Conservation (phyloP, 345 rosid species). For the Linum tenue region DNA sequence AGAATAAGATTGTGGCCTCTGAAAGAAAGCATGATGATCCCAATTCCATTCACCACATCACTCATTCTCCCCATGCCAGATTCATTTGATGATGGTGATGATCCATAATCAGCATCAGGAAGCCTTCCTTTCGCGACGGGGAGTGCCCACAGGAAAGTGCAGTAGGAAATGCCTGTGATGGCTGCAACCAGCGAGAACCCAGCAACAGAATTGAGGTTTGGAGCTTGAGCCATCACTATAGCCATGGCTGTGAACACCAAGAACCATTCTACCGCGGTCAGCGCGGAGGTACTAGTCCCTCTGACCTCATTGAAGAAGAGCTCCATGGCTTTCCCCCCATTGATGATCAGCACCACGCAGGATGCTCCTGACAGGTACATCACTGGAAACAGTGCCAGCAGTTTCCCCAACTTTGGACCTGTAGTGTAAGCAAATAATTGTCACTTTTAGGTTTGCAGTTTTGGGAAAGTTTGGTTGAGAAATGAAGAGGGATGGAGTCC, state of each 20-base stretch:
- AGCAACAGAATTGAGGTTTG: constrained; percentile 40
- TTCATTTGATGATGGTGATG: neutral
- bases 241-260: constrained; percentile 37
- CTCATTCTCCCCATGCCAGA: constrained; percentile 18
- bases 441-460: neutral
- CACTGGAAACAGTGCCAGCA: constrained; percentile 41
- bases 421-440: neutral
- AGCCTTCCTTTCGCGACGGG: constrained; percentile 23
- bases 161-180: constrained; percentile 25
- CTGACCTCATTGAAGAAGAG: constrained; percentile 19
- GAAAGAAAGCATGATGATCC: constrained; percentile 34
- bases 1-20: constrained; percentile 59
- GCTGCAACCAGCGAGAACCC: constrained; percentile 33
- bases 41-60: constrained; percentile 30
- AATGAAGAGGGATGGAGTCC: neutral
- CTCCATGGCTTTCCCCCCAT: constrained; percentile 29
- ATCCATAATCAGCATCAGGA: constrained; percentile 14
- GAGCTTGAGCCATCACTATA: constrained; percentile 30
- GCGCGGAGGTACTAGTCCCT: constrained; percentile 2
- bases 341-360: constrained; percentile 37
- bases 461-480: neutral
- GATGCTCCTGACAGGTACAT: constrained; percentile 60
- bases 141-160: constrained; percentile 31
- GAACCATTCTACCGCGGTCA: constrained; percentile 32
- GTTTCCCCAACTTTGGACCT: constrained; percentile 47